A percentile compares a stretch with the other conserved stretches of the same genome.
Conservation (phyloP, 306 rosid genomes). For the Calophaca sinica region DNA sequence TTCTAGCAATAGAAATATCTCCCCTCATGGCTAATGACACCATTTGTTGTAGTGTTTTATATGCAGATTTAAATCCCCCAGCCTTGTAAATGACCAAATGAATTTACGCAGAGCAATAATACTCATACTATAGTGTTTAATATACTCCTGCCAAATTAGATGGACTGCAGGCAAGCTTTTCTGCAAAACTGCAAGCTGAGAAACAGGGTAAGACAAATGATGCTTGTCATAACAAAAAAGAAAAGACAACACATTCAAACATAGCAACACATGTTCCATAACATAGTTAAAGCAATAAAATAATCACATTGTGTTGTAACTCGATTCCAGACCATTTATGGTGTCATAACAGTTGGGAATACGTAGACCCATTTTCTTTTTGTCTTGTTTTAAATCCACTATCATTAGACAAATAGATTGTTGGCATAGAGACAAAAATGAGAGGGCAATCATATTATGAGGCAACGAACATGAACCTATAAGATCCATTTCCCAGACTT, state of each 20-base stretch:
- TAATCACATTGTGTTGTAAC: constrained; percentile 2
- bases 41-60: constrained; percentile 68
- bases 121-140: constrained; percentile 60
- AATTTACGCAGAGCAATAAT: constrained; percentile 58
- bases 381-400: neutral
- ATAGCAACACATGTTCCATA: constrained; percentile 3
- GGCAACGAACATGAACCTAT: constrained; percentile 5
- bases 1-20: constrained; percentile 45
- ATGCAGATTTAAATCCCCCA: constrained; percentile 65
- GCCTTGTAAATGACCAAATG: constrained; percentile 63
- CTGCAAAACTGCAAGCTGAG: constrained; percentile 88
- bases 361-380: neutral
- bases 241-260: too few species aligned
- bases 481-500: neutral
- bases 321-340: constrained; percentile 33
- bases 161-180: constrained; percentile 70
- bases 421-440: neutral
- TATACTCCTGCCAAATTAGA: constrained; percentile 75
- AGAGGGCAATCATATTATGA: constrained; percentile 5
- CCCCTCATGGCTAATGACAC: constrained; percentile 60
- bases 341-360: constrained; percentile 28
- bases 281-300: constrained; percentile 25
- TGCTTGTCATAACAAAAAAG: constrained; percentile 17
- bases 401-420: neutral
- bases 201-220: constrained; percentile 49